phyloP scores from a whole-genome alignment of 2,329 filamentous ascomycete genomes.

The Arthroderma sp. region DNA sequence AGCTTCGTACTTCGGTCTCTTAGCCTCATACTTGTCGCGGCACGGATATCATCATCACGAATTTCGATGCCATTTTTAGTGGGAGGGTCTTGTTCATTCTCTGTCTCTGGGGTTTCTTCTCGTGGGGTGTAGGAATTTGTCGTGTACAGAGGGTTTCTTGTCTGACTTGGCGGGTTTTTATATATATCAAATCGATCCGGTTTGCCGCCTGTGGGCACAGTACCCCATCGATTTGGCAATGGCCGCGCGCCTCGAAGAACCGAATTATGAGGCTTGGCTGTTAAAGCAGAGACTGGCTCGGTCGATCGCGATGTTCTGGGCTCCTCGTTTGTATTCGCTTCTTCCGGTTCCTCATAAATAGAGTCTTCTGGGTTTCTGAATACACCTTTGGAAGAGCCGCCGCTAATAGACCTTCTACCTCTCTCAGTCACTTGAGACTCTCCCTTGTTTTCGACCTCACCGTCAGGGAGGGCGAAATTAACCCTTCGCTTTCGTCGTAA shows the following conservation, averaged over 20 bases:
- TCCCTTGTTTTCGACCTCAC: slow-evolving; percentile 16
- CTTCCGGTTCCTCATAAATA: slow-evolving; percentile 77
- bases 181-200: slow-evolving; percentile 60
- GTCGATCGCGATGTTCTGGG: slow-evolving; percentile 17
- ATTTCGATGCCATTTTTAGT: slow-evolving; percentile 73
- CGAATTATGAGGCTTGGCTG: slow-evolving; percentile 52
- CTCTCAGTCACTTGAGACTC: slow-evolving; percentile 15
- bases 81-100: slow-evolving; percentile 37
- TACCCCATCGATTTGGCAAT: slow-evolving; percentile 34
- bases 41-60: slow-evolving; percentile 72
- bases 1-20: slow-evolving; percentile 78
- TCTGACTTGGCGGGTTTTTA: slow-evolving; percentile 70
- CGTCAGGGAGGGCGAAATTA: slow-evolving; percentile 28
- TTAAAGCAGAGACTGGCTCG: slow-evolving; percentile 38
- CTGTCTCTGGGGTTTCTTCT: slow-evolving; percentile 12
- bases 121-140: slow-evolving; percentile 44
- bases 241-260: slow-evolving; percentile 38
- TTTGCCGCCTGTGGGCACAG: slow-evolving; percentile 35
- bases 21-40: slow-evolving; percentile 78
- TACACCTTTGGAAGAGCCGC: slow-evolving; percentile 36
- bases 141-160: slow-evolving; percentile 67
- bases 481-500: slow-evolving; percentile 29
- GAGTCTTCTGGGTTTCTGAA: slow-evolving; percentile 50
- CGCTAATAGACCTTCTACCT: slow-evolving; percentile 25
- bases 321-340: slow-evolving; percentile 22